Evolutionary conservation across 441 rosid species (phyloP), one percentile per base, ranked within the genome.

Genomic region (Adansonia madagascariensis): DNA sequence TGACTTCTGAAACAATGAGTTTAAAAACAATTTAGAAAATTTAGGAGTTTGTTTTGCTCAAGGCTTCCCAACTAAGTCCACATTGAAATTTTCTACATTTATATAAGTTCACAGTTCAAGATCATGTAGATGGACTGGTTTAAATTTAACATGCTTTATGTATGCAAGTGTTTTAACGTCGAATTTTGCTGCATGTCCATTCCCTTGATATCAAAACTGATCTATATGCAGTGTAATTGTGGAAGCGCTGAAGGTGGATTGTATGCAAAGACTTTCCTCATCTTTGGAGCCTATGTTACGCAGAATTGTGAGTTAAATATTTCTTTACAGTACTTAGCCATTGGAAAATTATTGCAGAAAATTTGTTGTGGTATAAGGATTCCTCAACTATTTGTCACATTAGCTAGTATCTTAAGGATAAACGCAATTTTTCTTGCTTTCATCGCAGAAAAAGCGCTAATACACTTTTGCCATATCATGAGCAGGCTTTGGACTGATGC

Each of bases 271-370:
- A 82, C 89, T 96, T 82, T 89, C 94, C 92, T 94, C 99, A 41
- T 92, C 99, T 67, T 81, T 96, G 91, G 99, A 96, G 88, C 99
- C 99, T 77, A 71, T 96, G 85, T 90, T 97, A 76, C 98, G 99
- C 79, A 89, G 87, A 91, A 94, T 94, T 82, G 99, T 94, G 88
- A 91, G 92, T 79, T 1, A 24, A 24, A 35, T 35, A 3, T 35
- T 35, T 35, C 39, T 35, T 35, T 5, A 0, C 44, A 41, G 44
- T 41, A 4, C 8, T 4, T 6, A 4, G 44, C 8, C 44, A 41
- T 24, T 24, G 27, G 27, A 24, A 24, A 24, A 24, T 24, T 24
- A 24, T 24, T 24, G 27, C 27, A 24, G 27, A 24, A 24, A 24
- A 24, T 24, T 24, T 24, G 27, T 24, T 24, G 27, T n/a, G n/a